Conservation (phyloP, 2,329 filamentous ascomycete genomes). For the Drechslerella stenobrocha region DNA sequence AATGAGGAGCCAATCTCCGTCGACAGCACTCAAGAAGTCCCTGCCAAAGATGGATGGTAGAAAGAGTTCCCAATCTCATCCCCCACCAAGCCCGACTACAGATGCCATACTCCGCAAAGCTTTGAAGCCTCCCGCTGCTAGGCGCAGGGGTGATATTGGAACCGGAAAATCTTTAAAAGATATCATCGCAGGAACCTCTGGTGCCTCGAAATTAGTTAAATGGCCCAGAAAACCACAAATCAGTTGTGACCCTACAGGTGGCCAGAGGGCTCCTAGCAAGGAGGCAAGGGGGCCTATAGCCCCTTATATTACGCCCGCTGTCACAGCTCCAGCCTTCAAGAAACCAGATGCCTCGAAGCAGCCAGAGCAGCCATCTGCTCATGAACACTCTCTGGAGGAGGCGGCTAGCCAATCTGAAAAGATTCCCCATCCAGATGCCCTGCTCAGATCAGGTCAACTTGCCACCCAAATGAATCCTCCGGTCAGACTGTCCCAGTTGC, state of each 20-base stretch:
- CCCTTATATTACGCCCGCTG: not conserved
- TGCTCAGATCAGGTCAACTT: too few relatives aligned
- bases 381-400: not conserved
- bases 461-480: constrained; percentile 16
- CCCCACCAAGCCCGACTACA: constrained; percentile 27
- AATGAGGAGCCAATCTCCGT: constrained; percentile 21
- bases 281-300: not conserved
- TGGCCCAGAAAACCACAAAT: not conserved
- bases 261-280: not conserved
- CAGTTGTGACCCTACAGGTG: too few relatives aligned
- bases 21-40: constrained; percentile 38
- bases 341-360: constrained; percentile 5
- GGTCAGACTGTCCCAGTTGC: constrained; percentile 33
- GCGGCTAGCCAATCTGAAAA: not conserved
- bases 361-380: not conserved
- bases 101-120: constrained; percentile 39
- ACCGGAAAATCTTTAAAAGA: constrained; percentile 24
- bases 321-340: not conserved
- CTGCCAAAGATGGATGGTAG: constrained; percentile 22
- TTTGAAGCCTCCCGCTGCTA: constrained; percentile 1
- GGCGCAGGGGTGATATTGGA: constrained; percentile 23
- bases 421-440: not conserved
- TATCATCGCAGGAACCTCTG: constrained; percentile 23
- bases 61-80: not conserved
- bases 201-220: not conserved